Percentiles rank a stretch among this genome's conserved stretches.
Conservation (phyloP, 2,329 filamentous ascomycete species). For the Aspergillus carbonarius region DNA sequence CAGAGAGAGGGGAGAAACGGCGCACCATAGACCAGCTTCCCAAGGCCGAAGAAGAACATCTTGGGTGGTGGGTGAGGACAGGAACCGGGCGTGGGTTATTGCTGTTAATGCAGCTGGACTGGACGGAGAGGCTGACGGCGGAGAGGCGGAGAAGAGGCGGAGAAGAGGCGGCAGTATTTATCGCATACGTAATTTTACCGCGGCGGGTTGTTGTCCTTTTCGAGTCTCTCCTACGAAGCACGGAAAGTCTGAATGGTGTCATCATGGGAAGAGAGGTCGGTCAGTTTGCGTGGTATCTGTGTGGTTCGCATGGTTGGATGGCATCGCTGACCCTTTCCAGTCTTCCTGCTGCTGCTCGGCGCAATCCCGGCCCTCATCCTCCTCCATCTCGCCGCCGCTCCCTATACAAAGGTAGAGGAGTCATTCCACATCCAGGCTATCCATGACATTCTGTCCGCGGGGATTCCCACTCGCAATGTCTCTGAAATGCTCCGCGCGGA, state of each 20-base stretch:
- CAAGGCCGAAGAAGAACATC: constrained; percentile 70
- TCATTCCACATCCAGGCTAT: constrained; percentile 95
- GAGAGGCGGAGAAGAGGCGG: not conserved
- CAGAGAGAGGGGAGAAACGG: not conserved
- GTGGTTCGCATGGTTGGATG: not conserved
- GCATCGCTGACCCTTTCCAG: constrained; percentile 4
- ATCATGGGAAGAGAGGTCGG: constrained; percentile 27
- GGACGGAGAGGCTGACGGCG: not conserved
- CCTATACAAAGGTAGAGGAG: constrained; percentile 97
- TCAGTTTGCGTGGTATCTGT: not conserved
- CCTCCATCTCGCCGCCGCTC: constrained; percentile 70
- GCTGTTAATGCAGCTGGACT: constrained; percentile 3
- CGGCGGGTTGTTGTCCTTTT: not conserved
- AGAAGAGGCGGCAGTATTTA: not conserved
- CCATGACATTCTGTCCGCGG: constrained; percentile 84
- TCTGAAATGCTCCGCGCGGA: constrained; percentile 55
- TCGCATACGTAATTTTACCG: not conserved
- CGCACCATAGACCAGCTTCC: constrained; percentile 72
- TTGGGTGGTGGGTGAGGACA: constrained; percentile 27
- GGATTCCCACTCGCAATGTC: constrained; percentile 63
- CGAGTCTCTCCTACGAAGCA: not conserved
- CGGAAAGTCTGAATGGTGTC: not conserved
- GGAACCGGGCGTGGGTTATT: constrained; percentile 2
- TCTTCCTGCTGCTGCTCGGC: constrained; percentile 37
- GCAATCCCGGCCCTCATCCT: constrained; percentile 64